Evolutionary conservation across 305 asterid genomes (phyloP), one percentile per base, ranked within the genome.

Genomic region (Solanum hybrid): DNA sequence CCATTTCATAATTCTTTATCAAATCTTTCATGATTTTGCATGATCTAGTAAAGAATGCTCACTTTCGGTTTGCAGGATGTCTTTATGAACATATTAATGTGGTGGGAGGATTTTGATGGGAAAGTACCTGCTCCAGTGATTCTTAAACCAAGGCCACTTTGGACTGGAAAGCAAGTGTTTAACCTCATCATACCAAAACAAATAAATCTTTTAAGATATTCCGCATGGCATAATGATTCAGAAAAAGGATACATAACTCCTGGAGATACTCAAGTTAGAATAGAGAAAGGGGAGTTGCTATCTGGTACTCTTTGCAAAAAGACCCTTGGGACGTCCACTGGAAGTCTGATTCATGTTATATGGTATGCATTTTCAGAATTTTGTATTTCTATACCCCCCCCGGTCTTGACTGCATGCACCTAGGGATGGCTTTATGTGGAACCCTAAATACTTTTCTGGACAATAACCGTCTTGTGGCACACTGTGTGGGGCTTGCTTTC

Each of bases 51-150:
- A n/a, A 40, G 74, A 86, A 16, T 29, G 87, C 74, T 36, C 89
- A 73, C 87, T 74, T 92, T 29, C 82, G 84, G 78, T 88, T 28
- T 91, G 92, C 95, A 97, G 99, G 99, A 97, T 94, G 99, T 97
- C 77, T 97, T 97, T 89, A 97, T 97, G 99, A 97, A 97, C 92
- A 97, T 95, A 74, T 95, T 97, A 90, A 97, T 97, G 99, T 97
- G 99, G 99, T 97, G 99, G 99, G 99, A 97, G 92, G 99, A 97
- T 95, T 97, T 97, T 90, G 99, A 97, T 90, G 99, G 99, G 91
- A 97, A 97, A 93, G 94, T 97, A 75, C 99, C 99, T 14, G 98
- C 99, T 88, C 99, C 99, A 88, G 96, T 97, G 40, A 95, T 97
- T 90, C 92, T 97, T 94, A 97, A 97, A 90, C 99, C 99, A 24